Evolutionary conservation across 1,139 yeast species (phyloP).

Genomic region (Pneumocystis canis): DNA sequence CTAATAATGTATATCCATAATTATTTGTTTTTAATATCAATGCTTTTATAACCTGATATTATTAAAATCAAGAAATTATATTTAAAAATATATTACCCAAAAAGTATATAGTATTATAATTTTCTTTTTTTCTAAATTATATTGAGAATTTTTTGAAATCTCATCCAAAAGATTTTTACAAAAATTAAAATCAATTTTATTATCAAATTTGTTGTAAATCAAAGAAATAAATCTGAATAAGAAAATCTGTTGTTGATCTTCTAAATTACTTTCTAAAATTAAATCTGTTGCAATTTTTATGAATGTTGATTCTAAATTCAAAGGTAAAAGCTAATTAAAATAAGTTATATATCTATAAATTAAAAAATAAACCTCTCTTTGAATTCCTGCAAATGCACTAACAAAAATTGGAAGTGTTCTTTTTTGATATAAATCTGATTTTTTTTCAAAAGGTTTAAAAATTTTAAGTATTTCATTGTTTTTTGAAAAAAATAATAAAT

Average conservation of each 20-base stretch:
- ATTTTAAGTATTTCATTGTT: background rate
- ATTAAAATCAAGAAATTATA: background rate
- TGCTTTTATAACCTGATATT: constrained; percentile 60
- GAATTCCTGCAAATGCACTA: background rate
- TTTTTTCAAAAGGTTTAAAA: constrained; percentile 5
- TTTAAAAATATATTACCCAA: background rate
- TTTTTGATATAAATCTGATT: background rate
- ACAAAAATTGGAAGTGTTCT: constrained; percentile 1
- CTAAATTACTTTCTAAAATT: background rate
- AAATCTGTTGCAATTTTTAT: background rate
- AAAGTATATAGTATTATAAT: background rate
- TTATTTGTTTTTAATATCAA: constrained; percentile 45
- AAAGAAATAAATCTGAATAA: background rate
- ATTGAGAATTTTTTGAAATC: background rate
- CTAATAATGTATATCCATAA: constrained; percentile 30
- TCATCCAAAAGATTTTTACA: background rate
- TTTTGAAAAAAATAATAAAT: constrained; percentile 8
- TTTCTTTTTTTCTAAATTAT: background rate
- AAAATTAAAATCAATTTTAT: background rate
- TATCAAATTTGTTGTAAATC: background rate
- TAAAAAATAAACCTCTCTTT: constrained; percentile 4
- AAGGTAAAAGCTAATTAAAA: background rate
- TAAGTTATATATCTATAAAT: background rate
- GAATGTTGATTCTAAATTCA: background rate
- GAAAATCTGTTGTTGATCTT: background rate